Evolutionary conservation across 257 asterid genomes (phyloP).

Genomic region (Apocynum venetum): DNA sequence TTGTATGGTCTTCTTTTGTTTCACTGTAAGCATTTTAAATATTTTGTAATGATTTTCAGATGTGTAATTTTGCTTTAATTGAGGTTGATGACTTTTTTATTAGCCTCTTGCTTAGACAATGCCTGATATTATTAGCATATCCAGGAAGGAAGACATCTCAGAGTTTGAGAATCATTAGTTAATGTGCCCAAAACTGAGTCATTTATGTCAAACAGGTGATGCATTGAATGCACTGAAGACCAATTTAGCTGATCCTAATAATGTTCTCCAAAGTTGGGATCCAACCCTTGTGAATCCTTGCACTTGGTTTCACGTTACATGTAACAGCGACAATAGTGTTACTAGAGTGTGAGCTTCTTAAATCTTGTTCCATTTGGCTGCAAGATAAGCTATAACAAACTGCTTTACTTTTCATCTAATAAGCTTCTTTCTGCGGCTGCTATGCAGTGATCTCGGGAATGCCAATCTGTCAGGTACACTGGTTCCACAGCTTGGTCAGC

Average conservation of each 20-base stretch:
- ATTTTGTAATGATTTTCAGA: neutral
- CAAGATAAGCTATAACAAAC: slow-evolving; percentile 1
- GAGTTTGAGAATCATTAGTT: neutral
- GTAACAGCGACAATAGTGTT: slow-evolving; percentile 76
- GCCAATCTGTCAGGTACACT: slow-evolving; percentile 88
- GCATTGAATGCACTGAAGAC: slow-evolving; percentile 77
- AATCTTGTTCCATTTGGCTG: slow-evolving; percentile 7
- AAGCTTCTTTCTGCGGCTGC: slow-evolving; percentile 14
- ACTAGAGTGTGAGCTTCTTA: slow-evolving; percentile 78
- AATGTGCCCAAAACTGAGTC: neutral
- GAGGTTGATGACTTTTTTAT: neutral
- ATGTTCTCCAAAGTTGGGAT: slow-evolving; percentile 97
- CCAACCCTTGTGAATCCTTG: slow-evolving; percentile 95
- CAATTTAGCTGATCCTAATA: slow-evolving; percentile 81
- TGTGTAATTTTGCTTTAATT: neutral
- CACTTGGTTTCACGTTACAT: slow-evolving; percentile 95
- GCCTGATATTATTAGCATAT: neutral
- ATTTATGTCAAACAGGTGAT: slow-evolving; percentile 61
- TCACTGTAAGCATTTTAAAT: neutral
- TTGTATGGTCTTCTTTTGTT: neutral
- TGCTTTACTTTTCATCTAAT: neutral
- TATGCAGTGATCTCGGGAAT: slow-evolving; percentile 90
- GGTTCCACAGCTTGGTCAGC: slow-evolving; percentile 89
- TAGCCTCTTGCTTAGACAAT: neutral
- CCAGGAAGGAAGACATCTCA: slow-evolving; percentile 1